These are phyloP conservation scores for Thielaviopsis populi DNA, from an alignment of 2,329 filamentous ascomycete species.

Conservation along the genomic window DNA sequence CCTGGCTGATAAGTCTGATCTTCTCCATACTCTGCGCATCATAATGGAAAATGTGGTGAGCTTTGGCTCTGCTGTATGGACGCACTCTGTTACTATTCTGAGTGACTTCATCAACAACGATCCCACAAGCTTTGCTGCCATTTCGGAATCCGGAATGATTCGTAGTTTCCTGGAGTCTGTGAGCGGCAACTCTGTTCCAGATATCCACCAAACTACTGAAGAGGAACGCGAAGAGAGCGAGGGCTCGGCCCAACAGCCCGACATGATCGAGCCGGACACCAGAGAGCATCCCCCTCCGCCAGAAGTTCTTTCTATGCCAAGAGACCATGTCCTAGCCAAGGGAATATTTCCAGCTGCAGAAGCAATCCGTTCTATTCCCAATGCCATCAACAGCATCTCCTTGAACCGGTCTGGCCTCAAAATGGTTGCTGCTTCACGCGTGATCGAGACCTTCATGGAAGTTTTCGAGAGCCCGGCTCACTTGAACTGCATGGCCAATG, in stretches of 20 bases:
- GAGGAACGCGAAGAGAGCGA: conserved; percentile 18
- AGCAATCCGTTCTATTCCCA: conserved; percentile 72
- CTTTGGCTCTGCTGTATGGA: conserved; percentile 93
- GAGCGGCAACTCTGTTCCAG: conserved; percentile 37
- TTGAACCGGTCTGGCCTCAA: conserved; percentile 77
- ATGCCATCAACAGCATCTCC: conserved; percentile 84
- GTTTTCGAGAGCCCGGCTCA: conserved; percentile 92
- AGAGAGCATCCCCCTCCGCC: conserved; percentile 39
- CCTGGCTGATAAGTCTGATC: conserved; percentile 77
- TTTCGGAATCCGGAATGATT: conserved; percentile 85
- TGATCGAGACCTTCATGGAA: conserved; percentile 76
- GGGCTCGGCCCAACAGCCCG: conserved; percentile 23
- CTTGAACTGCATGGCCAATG: conserved; percentile 66
- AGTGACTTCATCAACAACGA: conserved; percentile 98
- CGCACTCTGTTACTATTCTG: conserved; percentile 77
- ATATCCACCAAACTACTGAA: conserved; percentile 20
- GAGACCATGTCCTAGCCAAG: conserved; percentile 37
- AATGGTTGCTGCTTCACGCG: conserved; percentile 68
- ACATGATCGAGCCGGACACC: conserved; percentile 17
- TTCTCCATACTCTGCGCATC: conserved; percentile 62
- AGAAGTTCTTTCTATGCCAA: conserved; percentile 33
- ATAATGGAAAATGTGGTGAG: conserved; percentile 66
- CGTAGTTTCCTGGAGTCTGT: conserved; percentile 73
- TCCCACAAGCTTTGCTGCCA: conserved; percentile 89
- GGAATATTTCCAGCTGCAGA: conserved; percentile 80